Base-by-base conservation (phyloP, 129 eudicot genomes). In the Chrysanthemum lavandulifolium region DNA sequence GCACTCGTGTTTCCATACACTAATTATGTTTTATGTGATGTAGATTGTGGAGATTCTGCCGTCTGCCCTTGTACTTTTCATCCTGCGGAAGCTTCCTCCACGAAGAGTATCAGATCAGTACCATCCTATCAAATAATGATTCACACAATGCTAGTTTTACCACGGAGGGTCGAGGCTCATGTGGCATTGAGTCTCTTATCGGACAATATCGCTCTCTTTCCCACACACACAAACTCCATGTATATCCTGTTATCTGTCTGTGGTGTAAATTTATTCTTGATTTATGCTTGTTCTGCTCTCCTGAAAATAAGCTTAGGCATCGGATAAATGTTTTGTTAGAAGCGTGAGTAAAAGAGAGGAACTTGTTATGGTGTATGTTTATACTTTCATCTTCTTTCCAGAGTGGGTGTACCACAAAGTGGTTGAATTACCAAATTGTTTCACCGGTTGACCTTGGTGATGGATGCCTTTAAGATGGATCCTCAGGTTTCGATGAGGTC, bases 31-130 rank as follows among this genome's bases (percentile, higher is more conserved):
- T 49, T 51, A 15, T 0, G 14, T 59, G 57, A 19, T 71, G 69
- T 78, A 89, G 98, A 59, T 85, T 47, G 97, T 86, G 43, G 98
- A 93, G 77, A 87, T 93, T 48, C 47, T 93, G 36, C 98, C 98
- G 14, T 87, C 98, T 13, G 88, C 91, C 1, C 79, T 93, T 58
- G 97, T 93, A 65, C 94, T 93, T 71, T 90, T 87, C 78, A 86
- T 93, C 64, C 78, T 93, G 71, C 78, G 97, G 52, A 89, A 89
- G 81, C 71, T 93, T 53, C 98, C 98, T 8, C 95, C 92, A 2
- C 78, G 83, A 69, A 85, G 89, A n/a, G 86, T 83, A 16, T 84
- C 95, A 10, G 91, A 85, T 67, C 97, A 89, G 31, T 93, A 90
- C 60, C 92, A 89, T 50, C 82, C 95, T 25, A 89, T 93, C 77